Conservation (phyloP, 352 stramenopile genomes). For the Pythium utonaiense region DNA sequence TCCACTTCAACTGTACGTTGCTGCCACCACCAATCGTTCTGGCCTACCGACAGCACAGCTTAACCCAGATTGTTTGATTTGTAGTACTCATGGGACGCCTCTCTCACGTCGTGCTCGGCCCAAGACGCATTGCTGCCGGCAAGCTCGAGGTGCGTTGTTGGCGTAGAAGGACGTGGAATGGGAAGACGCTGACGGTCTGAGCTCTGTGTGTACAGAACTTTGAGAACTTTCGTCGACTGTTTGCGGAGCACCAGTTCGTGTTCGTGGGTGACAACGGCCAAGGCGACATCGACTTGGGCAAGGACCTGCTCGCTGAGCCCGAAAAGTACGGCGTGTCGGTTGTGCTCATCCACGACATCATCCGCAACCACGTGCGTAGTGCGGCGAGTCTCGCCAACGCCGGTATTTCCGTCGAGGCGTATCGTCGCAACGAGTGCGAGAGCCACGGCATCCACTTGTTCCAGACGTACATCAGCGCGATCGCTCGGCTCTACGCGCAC, state of each 20-base stretch:
- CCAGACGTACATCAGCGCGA: conserved; percentile 77
- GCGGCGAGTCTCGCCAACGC: conserved; percentile 10
- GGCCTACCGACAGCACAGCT: too few relatives aligned
- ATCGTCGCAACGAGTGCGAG: conserved; percentile 62
- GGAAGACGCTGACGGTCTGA: neutral
- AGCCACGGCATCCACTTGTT: conserved; percentile 66
- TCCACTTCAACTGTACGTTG: conserved; percentile 78
- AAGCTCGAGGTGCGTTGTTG: conserved; percentile 50
- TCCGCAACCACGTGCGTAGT: conserved; percentile 53
- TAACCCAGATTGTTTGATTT: neutral
- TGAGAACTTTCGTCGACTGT: conserved; percentile 63
- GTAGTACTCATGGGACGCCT: conserved; percentile 73
- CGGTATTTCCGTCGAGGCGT: conserved; percentile 26
- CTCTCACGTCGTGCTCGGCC: conserved; percentile 51
- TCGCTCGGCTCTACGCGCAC: conserved; percentile 45
- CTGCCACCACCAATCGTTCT: too few relatives aligned
- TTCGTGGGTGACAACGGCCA: conserved; percentile 84
- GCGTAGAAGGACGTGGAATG: neutral
- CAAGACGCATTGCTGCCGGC: conserved; percentile 58
- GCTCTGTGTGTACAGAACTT: conserved; percentile 55
- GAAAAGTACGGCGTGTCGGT: conserved; percentile 47
- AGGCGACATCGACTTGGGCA: conserved; percentile 78
- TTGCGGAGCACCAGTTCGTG: conserved; percentile 69
- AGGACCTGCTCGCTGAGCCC: conserved; percentile 51
- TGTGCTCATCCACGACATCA: conserved; percentile 81